Conservation (phyloP, 225 moss, liverwort and hornwort species). For the Straminergon stramineum region DNA sequence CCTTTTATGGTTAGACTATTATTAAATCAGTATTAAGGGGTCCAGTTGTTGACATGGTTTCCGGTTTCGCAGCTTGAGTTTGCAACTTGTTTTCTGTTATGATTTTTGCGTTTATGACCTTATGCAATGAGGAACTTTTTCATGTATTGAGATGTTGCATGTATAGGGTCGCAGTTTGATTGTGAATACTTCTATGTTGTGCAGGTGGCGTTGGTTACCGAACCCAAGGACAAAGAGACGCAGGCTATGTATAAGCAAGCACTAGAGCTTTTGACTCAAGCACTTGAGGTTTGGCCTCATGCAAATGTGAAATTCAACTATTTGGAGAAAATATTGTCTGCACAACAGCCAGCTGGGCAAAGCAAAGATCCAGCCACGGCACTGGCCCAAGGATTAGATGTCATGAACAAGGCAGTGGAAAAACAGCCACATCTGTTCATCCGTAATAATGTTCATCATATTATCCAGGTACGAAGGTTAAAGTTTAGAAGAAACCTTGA, state of each 20-base stretch:
- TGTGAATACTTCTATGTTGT: slow-evolving; percentile 7
- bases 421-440: slow-evolving; percentile 96
- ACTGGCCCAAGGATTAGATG: slow-evolving; percentile 92
- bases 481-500: not conserved
- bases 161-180: not conserved
- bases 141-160: not conserved
- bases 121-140: not conserved
- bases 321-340: slow-evolving; percentile 84
- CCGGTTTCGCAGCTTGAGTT: not conserved
- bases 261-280: slow-evolving; percentile 80
- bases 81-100: not conserved
- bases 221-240: slow-evolving; percentile 95
- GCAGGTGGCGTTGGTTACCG: slow-evolving; percentile 93
- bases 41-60: not conserved
- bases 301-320: slow-evolving; percentile 99
- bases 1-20: not conserved
- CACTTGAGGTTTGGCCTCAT: slow-evolving; percentile 95
- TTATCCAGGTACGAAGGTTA: slow-evolving; percentile 65
- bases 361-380: slow-evolving; percentile 93
- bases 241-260: slow-evolving; percentile 92
- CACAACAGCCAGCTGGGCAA: slow-evolving; percentile 65
- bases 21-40: not conserved
- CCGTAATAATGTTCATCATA: slow-evolving; percentile 93
- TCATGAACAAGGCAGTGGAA: slow-evolving; percentile 89
- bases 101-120: not conserved